These are phyloP conservation scores for Albifimbria verrucaria DNA, from an alignment of 2,329 filamentous ascomycete species.

Conservation along the genomic window DNA sequence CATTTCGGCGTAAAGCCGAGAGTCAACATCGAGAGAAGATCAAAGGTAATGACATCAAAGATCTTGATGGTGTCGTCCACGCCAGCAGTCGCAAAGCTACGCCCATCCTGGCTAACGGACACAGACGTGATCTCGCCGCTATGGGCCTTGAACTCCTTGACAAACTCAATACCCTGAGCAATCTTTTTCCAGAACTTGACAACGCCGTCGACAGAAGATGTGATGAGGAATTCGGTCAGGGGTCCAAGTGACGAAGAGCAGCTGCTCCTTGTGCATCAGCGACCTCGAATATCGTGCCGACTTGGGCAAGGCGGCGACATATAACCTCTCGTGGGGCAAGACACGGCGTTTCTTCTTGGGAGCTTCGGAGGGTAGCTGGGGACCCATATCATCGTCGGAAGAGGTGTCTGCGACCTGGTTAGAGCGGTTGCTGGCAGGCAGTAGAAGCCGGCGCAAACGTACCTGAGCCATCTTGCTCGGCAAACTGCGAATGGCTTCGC, in stretches of 20 bases:
- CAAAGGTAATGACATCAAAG: slow-evolving; percentile 80
- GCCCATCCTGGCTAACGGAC: slow-evolving; percentile 82
- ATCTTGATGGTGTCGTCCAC: slow-evolving; percentile 76
- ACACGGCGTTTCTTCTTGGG: slow-evolving; percentile 89
- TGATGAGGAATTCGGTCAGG: slow-evolving; percentile 94
- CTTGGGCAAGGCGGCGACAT: slow-evolving; percentile 81
- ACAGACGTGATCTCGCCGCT: slow-evolving; percentile 79
- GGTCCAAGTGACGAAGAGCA: slow-evolving; percentile 84
- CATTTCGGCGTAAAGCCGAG: slow-evolving; percentile 72
- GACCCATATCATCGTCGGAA: slow-evolving; percentile 90
- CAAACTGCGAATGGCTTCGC: slow-evolving; percentile 55
- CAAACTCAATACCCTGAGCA: slow-evolving; percentile 87
- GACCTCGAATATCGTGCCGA: slow-evolving; percentile 87
- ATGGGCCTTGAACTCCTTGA: slow-evolving; percentile 96
- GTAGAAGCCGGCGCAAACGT: slow-evolving; percentile 9
- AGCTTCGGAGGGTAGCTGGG: slow-evolving; percentile 77
- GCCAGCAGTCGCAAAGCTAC: slow-evolving; percentile 89
- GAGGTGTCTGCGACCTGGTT: slow-evolving; percentile 53
- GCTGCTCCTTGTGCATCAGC: slow-evolving; percentile 96
- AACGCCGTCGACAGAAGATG: slow-evolving; percentile 88
- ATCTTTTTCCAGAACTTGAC: slow-evolving; percentile 99
- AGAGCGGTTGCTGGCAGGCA: not conserved
- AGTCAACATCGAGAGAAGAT: slow-evolving; percentile 78
- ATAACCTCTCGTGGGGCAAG: slow-evolving; percentile 92
- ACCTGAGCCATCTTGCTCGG: slow-evolving; percentile 43